Conservation (phyloP, 2,329 filamentous ascomycete species). For the Trichoderma sp. region DNA sequence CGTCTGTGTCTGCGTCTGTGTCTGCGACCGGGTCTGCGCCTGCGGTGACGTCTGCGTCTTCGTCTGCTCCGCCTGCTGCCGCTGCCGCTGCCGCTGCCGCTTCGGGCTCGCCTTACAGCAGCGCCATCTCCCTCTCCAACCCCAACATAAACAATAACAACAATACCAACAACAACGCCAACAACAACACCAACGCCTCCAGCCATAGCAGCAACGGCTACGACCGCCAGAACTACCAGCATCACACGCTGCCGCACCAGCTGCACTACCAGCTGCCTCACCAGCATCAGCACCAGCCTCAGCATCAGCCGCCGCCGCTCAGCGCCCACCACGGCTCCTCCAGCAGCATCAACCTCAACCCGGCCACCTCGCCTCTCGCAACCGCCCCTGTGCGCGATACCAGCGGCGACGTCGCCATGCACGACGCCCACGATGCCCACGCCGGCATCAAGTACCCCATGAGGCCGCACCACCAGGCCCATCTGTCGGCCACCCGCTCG, state of each 20-base stretch:
- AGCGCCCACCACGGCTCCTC: constrained; percentile 49
- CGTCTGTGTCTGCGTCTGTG: not conserved
- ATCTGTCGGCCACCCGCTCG: constrained; percentile 52
- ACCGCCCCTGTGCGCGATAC: constrained; percentile 56
- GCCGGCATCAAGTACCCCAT: constrained; percentile 82
- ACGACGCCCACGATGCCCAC: constrained; percentile 79
- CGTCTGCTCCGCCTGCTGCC: not conserved
- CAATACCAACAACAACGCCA: not conserved
- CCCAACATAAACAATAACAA: not conserved
- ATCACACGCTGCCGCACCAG: constrained; percentile 6
- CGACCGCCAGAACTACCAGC: constrained; percentile 2
- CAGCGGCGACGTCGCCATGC: constrained; percentile 79
- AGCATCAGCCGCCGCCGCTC: not conserved
- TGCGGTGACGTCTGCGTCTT: not conserved
- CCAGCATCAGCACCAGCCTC: not conserved
- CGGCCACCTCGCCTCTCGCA: constrained; percentile 54
- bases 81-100: not conserved
- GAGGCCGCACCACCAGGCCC: constrained; percentile 73
- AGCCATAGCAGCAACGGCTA: not conserved
- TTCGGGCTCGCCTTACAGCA: not conserved
- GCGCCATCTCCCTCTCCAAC: constrained; percentile 1
- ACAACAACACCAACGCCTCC: not conserved
- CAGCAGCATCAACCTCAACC: constrained; percentile 44
- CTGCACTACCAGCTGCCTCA: constrained; percentile 16
- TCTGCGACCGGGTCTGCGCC: not conserved